Percentiles rank a stretch among this genome's conserved stretches.
Evolutionary conservation across 805 yeast genomes (phyloP).

Genomic region (Cyberlindnera japonica): DNA sequence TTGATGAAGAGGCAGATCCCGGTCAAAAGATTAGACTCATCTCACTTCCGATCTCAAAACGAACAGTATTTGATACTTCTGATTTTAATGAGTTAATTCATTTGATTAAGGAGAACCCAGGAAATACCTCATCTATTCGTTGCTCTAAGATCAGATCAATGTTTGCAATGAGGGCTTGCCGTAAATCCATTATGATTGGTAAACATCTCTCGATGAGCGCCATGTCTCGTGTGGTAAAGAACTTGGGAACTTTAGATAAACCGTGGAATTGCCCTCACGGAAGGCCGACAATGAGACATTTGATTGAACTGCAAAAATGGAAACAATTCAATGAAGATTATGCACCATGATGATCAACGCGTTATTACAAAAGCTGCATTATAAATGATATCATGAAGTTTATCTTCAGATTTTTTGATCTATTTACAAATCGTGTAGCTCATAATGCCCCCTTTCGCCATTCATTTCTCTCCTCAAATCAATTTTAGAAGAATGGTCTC

Average conservation of each 20-base stretch:
- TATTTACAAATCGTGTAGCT: conserved; percentile 4
- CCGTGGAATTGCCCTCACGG: conserved; percentile 98
- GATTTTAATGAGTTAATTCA: conserved; percentile 77
- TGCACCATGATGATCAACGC: conserved; percentile 7
- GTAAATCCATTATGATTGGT: conserved; percentile 94
- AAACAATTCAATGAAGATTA: conserved; percentile 43
- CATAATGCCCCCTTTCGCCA: too few species aligned
- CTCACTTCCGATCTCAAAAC: conserved; percentile 72
- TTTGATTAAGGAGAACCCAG: conserved; percentile 54
- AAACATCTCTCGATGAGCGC: conserved; percentile 50
- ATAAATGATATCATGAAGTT: conserved; percentile 3
- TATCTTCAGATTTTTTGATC: neutral
- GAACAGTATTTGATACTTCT: conserved; percentile 56
- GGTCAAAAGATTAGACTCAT: conserved; percentile 54
- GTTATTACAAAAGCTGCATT: conserved; percentile 18
- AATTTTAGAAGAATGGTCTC: conserved; percentile 19
- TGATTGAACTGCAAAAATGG: conserved; percentile 57
- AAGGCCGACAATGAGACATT: conserved; percentile 92
- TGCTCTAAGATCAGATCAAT: conserved; percentile 79
- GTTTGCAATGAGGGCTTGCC: conserved; percentile 94
- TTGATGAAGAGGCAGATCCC: conserved; percentile 48
- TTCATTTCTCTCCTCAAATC: neutral
- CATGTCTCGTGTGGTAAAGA: conserved; percentile 66
- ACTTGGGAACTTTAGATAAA: conserved; percentile 69
- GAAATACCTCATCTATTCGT: conserved; percentile 37